Base-by-base conservation (phyloP, 2,329 filamentous ascomycete genomes). In the Ophiognomonia clavigignenti-juglandacearum region DNA sequence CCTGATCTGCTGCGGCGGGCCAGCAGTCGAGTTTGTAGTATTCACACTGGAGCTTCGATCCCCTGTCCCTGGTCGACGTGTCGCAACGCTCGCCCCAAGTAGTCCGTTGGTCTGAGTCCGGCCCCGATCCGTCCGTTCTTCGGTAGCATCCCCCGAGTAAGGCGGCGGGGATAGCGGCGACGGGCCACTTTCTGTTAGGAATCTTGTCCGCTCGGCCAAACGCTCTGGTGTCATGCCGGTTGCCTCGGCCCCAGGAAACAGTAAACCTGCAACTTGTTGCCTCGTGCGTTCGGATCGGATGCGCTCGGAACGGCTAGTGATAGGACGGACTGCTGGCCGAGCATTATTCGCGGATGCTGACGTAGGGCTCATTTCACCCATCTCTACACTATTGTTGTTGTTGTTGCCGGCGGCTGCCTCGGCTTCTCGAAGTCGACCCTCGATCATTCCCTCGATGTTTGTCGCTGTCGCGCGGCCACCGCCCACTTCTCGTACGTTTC, bases 401-500 rank as follows among this genome's bases (percentile, higher is more conserved):
- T n/a, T n/a, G n/a, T n/a, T n/a, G n/a, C n/a, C n/a, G n/a, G n/a
- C n/a, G 16, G 11, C 24, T 16, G 37, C 9, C 5, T 38, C 51
- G 8, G 41, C 19, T 18, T 53, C 43, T 11, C 40, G 18, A 7
- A 24, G 20, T 20, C 51, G 48, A 7, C 43, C 46, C 43, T 65
- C 63, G 3, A 62, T 48, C 6, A 44, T 45, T 23, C 58, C 44
- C 48, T 75, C 65, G 45, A 70, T 62, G 47, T 70, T 59, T 40
- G 63, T 63, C 6, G 70, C 67, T 1, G 70, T 68, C n/a, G 70
- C 67, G 8, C 65, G 63, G 32, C 68, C 67, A 16, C 75, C 75
- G 29, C 74, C 73, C 14, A 81, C 64, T 55, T 80, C 78, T 20
- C 71, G 65, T 20, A 80, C 77, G 47, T 81, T 80, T 45, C 71